Base-by-base conservation (phyloP, 148 eudicot species). In the Camellia lanceoleosa region DNA sequence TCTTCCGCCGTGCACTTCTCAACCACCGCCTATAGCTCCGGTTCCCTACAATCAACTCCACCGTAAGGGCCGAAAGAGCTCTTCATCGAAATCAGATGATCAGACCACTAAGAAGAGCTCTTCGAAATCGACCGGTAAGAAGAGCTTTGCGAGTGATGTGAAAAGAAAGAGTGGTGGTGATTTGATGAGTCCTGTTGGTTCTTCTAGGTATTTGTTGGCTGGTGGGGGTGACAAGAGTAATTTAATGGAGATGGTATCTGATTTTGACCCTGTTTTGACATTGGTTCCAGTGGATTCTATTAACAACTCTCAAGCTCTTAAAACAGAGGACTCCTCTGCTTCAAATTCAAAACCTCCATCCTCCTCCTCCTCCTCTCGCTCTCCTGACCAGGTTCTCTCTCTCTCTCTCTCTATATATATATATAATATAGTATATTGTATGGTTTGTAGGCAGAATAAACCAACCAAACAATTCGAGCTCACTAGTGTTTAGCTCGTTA, bases 151-250 rank as follows among this genome's bases (percentile, higher is more conserved):
- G 19, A 65, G 59, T 73, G 81, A 7, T 56, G 76, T 73, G 1
- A 49, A 41, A 68, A 80, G 74, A 82, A 88, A 81, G 78, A 83
- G 88, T 83, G 73, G 12, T 16, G 85, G 92, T 47, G 92, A 85
- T 11, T 88, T 83, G 16, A 84, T 88, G 20, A 92, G 91, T 71
- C 94, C 94, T 7, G 85, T 91, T 16, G 91, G 85, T 63, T 92
- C 98, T 4, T 80, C 97, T 1, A 86, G 98, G 86, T 91, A 90
- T 44, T 74, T 94, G 74, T 82, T 94, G 82, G 38, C 38, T 30
- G 38, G 38, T 30, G 38, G 38, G 38, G 85, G 85, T 51, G 91
- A 87, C 38, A 2, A 67, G 73, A 41, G 83, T 80, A 30, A 30
- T 56, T 82, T 87, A 74, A 59, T 84, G 59, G 82, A 86, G 30